Evolutionary conservation across 345 rosid genomes (phyloP), one percentile per base, ranked within the genome.

Genomic region (Syzygium aqueum): DNA sequence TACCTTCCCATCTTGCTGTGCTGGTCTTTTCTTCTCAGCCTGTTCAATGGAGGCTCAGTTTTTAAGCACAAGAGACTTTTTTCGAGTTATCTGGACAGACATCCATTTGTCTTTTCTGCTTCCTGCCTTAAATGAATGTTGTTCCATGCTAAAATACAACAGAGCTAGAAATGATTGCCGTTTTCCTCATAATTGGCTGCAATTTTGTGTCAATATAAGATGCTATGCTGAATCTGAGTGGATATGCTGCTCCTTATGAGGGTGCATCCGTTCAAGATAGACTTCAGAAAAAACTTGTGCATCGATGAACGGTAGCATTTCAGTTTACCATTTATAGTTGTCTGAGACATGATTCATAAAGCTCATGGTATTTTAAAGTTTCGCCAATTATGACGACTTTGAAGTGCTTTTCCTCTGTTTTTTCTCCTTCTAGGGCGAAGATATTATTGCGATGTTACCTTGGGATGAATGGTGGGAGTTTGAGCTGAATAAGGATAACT

Each of bases 381-480:
- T 73, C 0, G 1, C 73, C 73, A 61, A 61, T 61, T 73, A 37
- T 37, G 23, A 37, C 21, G 27, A 73, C 49, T 73, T 73, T 37
- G 49, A 37, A 19, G 49, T 22, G 23, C 49, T 37, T 37, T 73
- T 73, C 85, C 43, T 57, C 33, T 17, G 23, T 22, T 37, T 86
- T 67, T 61, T 57, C 37, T 78, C 54, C n/a, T 88, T 86, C 84
- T 87, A 97, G 99, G 99, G 99, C 85, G 96, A 96, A 92, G 98
- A 96, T 91, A 87, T 96, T 59, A 90, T 96, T 87, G 96, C 99
- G 7, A 37, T 96, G 85, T 40, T 96, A 84, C 96, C 99, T 33
- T 98, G 99, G 99, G 99, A 98, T 33, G 98, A 98, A 90, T 96
- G 99, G 99, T 98, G 99, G 99, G 97, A 98, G 51, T 96, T 95